A percentile compares a stretch with the other conserved stretches of the same genome.
phyloP scores from a whole-genome alignment of 352 stramenopile species.

The Globisporangium paddicum region DNA sequence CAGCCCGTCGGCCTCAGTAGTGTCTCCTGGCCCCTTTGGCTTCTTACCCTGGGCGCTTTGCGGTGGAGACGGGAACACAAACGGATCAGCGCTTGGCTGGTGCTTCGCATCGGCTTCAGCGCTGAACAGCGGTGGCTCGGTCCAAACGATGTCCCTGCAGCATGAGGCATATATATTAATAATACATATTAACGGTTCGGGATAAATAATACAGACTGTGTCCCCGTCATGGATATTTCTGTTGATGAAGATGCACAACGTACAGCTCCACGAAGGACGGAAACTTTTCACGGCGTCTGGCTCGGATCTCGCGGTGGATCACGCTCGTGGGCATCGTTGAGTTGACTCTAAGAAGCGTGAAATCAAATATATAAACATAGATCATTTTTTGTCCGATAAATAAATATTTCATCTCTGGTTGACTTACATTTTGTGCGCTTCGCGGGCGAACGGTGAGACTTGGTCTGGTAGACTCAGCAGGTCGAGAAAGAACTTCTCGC shows the following conservation, averaged over 20 bases:
- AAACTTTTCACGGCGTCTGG: not conserved
- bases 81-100: too few relatives aligned
- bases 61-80: too few relatives aligned
- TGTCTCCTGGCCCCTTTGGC: not conserved
- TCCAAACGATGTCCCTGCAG: not conserved
- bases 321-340: constrained; percentile 16
- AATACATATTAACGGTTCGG: too few relatives aligned
- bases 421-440: constrained; percentile 44
- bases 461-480: constrained; percentile 60
- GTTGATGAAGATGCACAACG: not conserved
- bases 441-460: constrained; percentile 55
- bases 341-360: constrained; percentile 8
- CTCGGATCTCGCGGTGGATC: not conserved
- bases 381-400: too few relatives aligned
- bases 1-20: not conserved
- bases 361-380: not conserved
- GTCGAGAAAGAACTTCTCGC: constrained; percentile 59
- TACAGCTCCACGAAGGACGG: not conserved
- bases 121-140: not conserved
- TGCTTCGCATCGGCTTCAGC: not conserved
- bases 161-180: too few relatives aligned
- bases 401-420: too few relatives aligned
- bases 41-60: not conserved
- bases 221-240: not conserved
- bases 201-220: too few relatives aligned